Evolutionary conservation across 2,329 filamentous ascomycete genomes (phyloP), one percentile per base, ranked within the genome.

Genomic region (Aureobasidium sp.): DNA sequence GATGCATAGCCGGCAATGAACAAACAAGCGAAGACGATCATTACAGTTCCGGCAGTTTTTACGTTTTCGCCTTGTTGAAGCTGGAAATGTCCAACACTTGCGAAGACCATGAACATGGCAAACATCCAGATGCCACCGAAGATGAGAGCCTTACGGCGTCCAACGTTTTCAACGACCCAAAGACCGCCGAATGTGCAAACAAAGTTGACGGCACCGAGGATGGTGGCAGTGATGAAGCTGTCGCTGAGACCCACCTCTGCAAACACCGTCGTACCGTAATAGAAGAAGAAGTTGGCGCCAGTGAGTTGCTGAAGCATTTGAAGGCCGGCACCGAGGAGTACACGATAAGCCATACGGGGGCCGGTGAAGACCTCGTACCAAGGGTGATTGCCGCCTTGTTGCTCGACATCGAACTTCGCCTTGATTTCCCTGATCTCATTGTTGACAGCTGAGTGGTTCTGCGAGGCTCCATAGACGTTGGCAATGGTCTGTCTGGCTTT

Each of bases 271-370:
- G 63, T 63, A 8, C 77, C 77, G 63, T 79, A 79, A 69, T 78
- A 78, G 72, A 87, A 87, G 76, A 85, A 86, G 73, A 84, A 87
- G 74, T 87, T 87, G 62, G 82, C 84, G 36, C 86, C 86, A 1
- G 85, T 88, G 2, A 89, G 76, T 69, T 89, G 86, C 71, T 89
- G 85, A 5, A 85, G 81, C 45, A 83, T 81, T 72, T 88, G 84
- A 2, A 89, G 79, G 3, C 77, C 70, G 39, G 88, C 81, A 44
- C 86, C 86, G 0, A 89, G 77, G 0, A 83, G 50, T 0, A 84
- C 86, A 30, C 86, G 81, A 71, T 88, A 85, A 6, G 82, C 66
- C 79, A 89, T 91, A 64, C 85, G 85, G 66, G 85, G 86, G 65
- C 81, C 78, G 61, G 82, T 81, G 65, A 91, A 79, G 67, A 85